Evolutionary conservation across 768 basidiomycete species (phyloP).

Genomic region (Gloeopeniophorella convolvens): DNA sequence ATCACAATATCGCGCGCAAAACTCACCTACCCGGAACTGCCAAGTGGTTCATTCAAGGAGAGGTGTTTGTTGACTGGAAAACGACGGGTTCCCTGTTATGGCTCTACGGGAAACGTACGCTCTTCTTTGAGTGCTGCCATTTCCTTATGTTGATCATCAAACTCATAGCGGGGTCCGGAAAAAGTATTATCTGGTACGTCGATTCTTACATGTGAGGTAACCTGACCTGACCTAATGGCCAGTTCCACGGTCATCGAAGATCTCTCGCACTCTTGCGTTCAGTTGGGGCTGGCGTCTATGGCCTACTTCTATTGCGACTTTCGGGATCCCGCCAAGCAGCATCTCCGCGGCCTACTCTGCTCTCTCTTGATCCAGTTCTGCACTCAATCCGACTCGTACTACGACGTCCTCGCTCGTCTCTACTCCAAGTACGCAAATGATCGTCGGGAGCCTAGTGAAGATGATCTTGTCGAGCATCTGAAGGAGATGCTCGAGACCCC

Average conservation of each 20-base stretch:
- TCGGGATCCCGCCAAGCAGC: neutral
- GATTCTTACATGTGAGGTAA: neutral
- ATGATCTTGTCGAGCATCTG: neutral
- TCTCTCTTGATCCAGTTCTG: slow-evolving; percentile 1
- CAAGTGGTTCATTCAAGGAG: neutral
- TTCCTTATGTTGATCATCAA: neutral
- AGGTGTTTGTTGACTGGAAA: neutral
- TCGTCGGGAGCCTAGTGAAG: neutral
- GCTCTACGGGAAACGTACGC: slow-evolving; percentile 8
- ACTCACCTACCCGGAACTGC: neutral
- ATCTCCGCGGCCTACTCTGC: neutral
- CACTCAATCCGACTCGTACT: neutral
- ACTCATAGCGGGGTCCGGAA: slow-evolving; percentile 1
- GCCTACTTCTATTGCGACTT: slow-evolving; percentile 7
- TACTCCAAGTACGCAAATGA: neutral
- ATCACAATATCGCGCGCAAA: neutral
- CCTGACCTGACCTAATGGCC: neutral
- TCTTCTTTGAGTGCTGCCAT: neutral
- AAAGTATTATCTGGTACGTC: slow-evolving; percentile 6
- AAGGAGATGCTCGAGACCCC: slow-evolving; percentile 3
- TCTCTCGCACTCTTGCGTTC: neutral
- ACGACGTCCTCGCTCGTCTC: neutral
- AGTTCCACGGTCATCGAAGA: slow-evolving; percentile 7
- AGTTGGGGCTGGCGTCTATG: slow-evolving; percentile 1
- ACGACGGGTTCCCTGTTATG: neutral